Conservation (phyloP, 2,329 filamentous ascomycete genomes). For the Pyricularia grisea region DNA sequence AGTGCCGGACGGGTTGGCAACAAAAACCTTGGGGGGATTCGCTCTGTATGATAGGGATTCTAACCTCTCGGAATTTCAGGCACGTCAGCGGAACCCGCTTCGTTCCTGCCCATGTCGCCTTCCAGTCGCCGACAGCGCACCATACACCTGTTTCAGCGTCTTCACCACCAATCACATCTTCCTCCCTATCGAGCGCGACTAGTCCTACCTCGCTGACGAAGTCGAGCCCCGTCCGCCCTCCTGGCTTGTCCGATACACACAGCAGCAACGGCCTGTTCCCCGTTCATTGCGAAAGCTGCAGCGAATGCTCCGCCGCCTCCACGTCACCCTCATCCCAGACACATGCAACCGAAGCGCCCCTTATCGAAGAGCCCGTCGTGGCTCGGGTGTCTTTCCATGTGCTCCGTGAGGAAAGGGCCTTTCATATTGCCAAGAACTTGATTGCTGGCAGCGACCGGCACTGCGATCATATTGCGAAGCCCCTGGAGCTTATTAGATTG, state of each 20-base stretch:
- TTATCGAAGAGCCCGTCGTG: slow-evolving; percentile 58
- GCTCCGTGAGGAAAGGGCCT: slow-evolving; percentile 77
- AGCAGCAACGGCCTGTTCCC: slow-evolving; percentile 14
- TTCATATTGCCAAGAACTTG: slow-evolving; percentile 69
- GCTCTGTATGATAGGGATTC: not conserved
- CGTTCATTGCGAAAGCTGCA: slow-evolving; percentile 27
- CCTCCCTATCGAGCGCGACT: slow-evolving; percentile 26
- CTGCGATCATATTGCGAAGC: slow-evolving; percentile 67
- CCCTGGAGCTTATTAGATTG: slow-evolving; percentile 70
- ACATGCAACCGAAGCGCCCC: slow-evolving; percentile 38
- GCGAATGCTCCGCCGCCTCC: slow-evolving; percentile 27
- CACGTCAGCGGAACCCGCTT: slow-evolving; percentile 58
- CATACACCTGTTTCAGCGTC: slow-evolving; percentile 26
- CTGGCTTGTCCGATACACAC: slow-evolving; percentile 18
- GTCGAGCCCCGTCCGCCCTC: slow-evolving; percentile 28
- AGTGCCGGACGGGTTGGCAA: not conserved
- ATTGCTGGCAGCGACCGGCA: slow-evolving; percentile 62
- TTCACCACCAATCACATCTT: slow-evolving; percentile 13
- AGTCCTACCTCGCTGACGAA: slow-evolving; percentile 33
- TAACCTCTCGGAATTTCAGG: slow-evolving; percentile 27
- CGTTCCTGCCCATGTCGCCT: slow-evolving; percentile 30
- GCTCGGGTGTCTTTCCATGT: slow-evolving; percentile 77
- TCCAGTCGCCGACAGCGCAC: not conserved
- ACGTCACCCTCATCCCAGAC: slow-evolving; percentile 19
- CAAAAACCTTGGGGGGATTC: not conserved